A percentile compares a stretch with the other conserved stretches of the same genome.
These are phyloP conservation scores for Leishmania tarentolae DNA, from an alignment of 208 protist genomes.

Conservation along the genomic window DNA sequence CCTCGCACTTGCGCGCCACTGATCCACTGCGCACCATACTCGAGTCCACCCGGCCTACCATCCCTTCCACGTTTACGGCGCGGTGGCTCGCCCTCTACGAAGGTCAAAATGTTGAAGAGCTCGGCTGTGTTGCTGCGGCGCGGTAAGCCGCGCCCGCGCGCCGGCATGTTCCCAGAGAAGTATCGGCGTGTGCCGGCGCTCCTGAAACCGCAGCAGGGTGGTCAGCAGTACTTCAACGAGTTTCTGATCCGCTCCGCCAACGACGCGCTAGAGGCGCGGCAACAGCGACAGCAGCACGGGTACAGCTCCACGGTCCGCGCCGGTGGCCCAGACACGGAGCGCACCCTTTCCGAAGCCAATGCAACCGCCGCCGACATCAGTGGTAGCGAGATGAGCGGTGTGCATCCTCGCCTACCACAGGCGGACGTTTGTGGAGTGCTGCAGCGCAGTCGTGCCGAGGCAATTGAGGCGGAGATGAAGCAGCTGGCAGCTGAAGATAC, in stretches of 20 bases:
- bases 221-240: constrained; percentile 84
- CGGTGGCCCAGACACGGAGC: background rate
- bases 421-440: constrained; percentile 52
- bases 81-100: background rate
- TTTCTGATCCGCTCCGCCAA: constrained; percentile 82
- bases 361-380: background rate
- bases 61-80: background rate
- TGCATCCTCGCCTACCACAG: constrained; percentile 61
- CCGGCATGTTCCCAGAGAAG: constrained; percentile 85
- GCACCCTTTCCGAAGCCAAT: background rate
- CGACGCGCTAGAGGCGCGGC: constrained; percentile 34
- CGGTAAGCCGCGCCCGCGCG: constrained; percentile 83
- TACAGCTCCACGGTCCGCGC: background rate
- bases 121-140: constrained; percentile 57
- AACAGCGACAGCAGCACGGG: constrained; percentile 18
- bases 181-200: constrained; percentile 79
- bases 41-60: background rate
- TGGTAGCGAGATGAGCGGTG: constrained; percentile 10
- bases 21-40: background rate
- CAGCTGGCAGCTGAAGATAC: constrained; percentile 56
- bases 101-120: constrained; percentile 23
- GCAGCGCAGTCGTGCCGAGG: constrained; percentile 39
- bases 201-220: constrained; percentile 85
- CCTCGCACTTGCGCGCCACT: background rate
- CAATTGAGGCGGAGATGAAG: constrained; percentile 60